Evolutionary conservation across 2,329 filamentous ascomycete species (phyloP).

Genomic region (Fusarium gaditjirri): DNA sequence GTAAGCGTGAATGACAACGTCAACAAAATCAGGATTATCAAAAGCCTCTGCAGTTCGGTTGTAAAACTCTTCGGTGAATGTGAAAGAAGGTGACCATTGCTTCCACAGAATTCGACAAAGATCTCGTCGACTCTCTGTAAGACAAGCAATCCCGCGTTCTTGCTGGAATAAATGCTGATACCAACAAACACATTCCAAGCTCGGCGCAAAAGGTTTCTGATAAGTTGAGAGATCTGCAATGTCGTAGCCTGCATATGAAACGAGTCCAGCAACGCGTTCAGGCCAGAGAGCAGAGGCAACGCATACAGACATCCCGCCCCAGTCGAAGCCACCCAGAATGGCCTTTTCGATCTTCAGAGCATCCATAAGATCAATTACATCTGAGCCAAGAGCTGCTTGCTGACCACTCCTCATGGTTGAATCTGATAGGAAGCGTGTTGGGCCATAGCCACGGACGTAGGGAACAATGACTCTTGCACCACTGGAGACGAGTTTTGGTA

Average conservation of each 20-base stretch:
- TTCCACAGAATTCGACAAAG: constrained; percentile 10
- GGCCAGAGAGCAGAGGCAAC: constrained; percentile 12
- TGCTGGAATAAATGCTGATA: constrained; percentile 22
- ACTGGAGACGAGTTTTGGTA: neutral
- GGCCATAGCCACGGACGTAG: neutral
- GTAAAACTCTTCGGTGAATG: neutral
- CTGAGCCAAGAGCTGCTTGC: constrained; percentile 8
- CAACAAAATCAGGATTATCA: constrained; percentile 12
- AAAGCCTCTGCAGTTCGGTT: neutral
- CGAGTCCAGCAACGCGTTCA: neutral
- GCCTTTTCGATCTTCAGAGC: constrained; percentile 3
- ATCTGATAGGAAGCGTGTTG: constrained; percentile 1
- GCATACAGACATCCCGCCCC: constrained; percentile 4
- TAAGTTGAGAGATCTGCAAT: neutral
- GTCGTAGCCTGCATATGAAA: constrained; percentile 10
- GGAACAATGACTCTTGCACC: constrained; percentile 7
- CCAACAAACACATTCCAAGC: constrained; percentile 6
- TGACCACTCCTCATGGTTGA: constrained; percentile 5
- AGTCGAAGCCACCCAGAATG: neutral
- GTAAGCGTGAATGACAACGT: constrained; percentile 17
- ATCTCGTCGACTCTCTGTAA: neutral
- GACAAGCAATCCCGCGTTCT: neutral
- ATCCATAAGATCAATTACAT: constrained; percentile 7
- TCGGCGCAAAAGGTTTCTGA: neutral
- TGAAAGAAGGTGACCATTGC: constrained; percentile 11